These are phyloP conservation scores for Colletotrichum karsti DNA, from an alignment of 2,329 filamentous ascomycete species.

Conservation along the genomic window DNA sequence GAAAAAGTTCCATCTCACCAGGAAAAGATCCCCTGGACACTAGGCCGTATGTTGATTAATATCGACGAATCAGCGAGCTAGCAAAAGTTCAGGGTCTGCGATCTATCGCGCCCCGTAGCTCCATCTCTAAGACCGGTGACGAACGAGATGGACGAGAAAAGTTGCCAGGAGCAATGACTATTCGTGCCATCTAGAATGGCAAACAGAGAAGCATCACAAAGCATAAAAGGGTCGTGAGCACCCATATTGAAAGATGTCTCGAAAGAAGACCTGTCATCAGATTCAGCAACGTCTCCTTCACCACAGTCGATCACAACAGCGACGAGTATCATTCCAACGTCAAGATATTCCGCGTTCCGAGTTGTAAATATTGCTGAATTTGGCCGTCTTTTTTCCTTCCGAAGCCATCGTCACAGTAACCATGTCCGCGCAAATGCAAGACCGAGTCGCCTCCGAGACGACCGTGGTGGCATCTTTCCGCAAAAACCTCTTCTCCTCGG, in stretches of 20 bases:
- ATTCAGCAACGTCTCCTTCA: not conserved
- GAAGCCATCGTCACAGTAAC: not conserved
- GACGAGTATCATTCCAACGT: not conserved
- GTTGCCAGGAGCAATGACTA: not conserved
- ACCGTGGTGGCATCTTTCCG: not conserved
- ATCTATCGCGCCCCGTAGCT: not conserved
- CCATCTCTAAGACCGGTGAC: not conserved
- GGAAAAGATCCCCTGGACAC: not conserved
- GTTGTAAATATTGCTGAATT: not conserved
- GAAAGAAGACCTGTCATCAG: not conserved
- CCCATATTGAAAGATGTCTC: not conserved
- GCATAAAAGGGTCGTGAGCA: not conserved
- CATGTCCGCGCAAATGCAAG: slow-evolving; percentile 3
- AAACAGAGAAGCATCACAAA: not conserved
- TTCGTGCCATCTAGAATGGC: not conserved
- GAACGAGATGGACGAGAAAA: not conserved
- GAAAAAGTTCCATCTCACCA: not conserved
- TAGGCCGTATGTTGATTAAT: not conserved
- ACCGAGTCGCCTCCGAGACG: not conserved
- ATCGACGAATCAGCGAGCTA: not conserved
- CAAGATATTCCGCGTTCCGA: not conserved
- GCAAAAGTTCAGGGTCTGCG: not conserved
- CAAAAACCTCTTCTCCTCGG: not conserved
- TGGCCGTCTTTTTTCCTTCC: not conserved
- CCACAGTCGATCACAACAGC: not conserved